Percentiles rank a stretch among this genome's conserved stretches.
phyloP scores from a whole-genome alignment of 139 green algal genomes.

The Diplosphaera chodatii region DNA sequence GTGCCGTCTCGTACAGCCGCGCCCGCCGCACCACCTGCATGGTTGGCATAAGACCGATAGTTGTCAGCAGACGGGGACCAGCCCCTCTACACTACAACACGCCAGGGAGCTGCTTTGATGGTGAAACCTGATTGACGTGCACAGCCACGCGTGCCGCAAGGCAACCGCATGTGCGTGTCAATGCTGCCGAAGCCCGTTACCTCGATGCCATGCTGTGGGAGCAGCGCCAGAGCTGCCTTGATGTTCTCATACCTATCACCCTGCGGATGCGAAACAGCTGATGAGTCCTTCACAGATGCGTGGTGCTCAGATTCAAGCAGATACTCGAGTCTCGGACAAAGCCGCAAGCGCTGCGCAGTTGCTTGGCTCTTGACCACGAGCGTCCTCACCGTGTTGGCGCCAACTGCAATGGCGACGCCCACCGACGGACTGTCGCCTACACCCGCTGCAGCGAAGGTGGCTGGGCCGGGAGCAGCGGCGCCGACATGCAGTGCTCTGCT shows the following conservation, averaged over 20 bases:
- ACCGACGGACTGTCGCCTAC: background rate
- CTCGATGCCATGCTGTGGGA: constrained; percentile 16
- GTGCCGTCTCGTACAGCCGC: constrained; percentile 78
- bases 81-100: too few relatives aligned
- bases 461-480: too few relatives aligned
- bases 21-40: constrained; percentile 59
- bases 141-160: background rate
- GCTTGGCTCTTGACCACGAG: background rate
- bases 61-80: too few relatives aligned
- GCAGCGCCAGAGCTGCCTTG: constrained; percentile 9
- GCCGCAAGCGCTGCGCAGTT: background rate
- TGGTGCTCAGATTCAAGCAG: too few relatives aligned
- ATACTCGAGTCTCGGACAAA: too few relatives aligned
- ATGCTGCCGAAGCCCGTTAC: background rate
- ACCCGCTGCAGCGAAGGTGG: background rate
- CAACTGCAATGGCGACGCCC: constrained; percentile 13
- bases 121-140: background rate
- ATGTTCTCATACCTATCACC: constrained; percentile 15
- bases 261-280: too few relatives aligned
- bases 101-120: too few relatives aligned
- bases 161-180: too few relatives aligned
- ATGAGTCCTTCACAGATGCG: too few relatives aligned
- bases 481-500: background rate
- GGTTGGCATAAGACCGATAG: too few relatives aligned
- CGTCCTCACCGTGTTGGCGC: constrained; percentile 9